phyloP scores from a whole-genome alignment of 148 eudicot species.

The Rhododendron mucronatum region DNA sequence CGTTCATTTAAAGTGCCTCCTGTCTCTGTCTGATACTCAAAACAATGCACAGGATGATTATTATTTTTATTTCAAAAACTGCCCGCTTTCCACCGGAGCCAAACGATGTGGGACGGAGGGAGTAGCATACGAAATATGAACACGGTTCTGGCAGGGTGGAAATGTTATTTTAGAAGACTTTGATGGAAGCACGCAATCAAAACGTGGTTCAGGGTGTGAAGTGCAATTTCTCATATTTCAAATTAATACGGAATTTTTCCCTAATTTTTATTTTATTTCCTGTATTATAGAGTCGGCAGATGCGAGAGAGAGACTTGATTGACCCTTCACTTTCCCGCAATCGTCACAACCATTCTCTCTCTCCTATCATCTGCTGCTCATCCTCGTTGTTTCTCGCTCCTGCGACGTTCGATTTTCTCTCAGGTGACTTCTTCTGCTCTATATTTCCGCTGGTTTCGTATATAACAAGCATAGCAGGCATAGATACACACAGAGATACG shows the following conservation, averaged over 20 bases:
- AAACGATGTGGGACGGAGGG: too few relatives aligned
- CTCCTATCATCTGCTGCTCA: not conserved
- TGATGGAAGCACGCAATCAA: not conserved
- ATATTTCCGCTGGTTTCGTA: not conserved
- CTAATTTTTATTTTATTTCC: too few relatives aligned
- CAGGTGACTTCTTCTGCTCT: constrained; percentile 5
- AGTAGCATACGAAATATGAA: not conserved
- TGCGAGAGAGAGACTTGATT: not conserved
- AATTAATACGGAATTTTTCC: not conserved
- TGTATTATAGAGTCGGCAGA: not conserved
- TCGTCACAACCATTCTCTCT: not conserved
- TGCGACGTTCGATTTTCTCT: constrained; percentile 1
- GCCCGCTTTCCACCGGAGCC: too few relatives aligned
- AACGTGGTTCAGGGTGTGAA: not conserved
- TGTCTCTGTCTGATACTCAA: too few relatives aligned
- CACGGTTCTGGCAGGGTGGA: not conserved
- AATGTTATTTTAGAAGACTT: not conserved
- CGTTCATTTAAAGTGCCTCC: too few relatives aligned
- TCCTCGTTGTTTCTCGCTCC: not conserved
- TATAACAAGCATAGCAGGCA: not conserved
- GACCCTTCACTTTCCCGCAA: not conserved
- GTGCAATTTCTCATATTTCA: not conserved
- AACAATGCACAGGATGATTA: too few relatives aligned
- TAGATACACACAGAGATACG: not conserved
- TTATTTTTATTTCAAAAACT: too few relatives aligned